Base-by-base conservation (phyloP, 2,329 filamentous ascomycete genomes). In the Fusarium sp. region DNA sequence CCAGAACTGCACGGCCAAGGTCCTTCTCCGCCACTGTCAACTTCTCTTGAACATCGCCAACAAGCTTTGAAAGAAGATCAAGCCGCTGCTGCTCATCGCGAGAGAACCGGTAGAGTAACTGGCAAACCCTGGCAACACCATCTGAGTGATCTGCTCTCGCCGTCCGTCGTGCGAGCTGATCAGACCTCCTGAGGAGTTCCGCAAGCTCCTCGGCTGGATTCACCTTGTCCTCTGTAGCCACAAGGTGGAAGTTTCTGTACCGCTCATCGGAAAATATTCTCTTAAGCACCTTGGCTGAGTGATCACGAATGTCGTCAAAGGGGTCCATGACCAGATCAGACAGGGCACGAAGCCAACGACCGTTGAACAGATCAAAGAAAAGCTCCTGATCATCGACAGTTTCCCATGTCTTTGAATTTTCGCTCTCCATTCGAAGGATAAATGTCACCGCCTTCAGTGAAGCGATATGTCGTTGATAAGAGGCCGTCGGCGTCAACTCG, bases 131-230 rank as follows among this genome's bases (percentile, higher is more conserved):
- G 36, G 95, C 96, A 56, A 96, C 92, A 11, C 96, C 96, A 82
- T 99, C 96, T 2, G 95, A 95, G 80, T 98, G 94, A 79, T 98
- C 95, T 14, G 95, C 96, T 69, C 96, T 89, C 24, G 94, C 94
- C 6, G 94, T 97, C 29, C 84, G 86, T 24, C 91, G 87, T 66
- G 94, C 92, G 36, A 89, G 84, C 5, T 83, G 81, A 65, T 92
- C 88, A 1, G 90, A 89, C 62, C 86, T 85, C 2, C 71, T 75
- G 42, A 89, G 84, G 63, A 92, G 88, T 17, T 83, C 81, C 5
- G 71, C 72, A 31, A 92, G 80, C 11, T 87, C 75, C 57, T 73
- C 68, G 2, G 76, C 62, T 6, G 79, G 70, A 20, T 68, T 67
- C 16, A 66, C 70, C 8, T 57, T 67, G 8, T 46, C 68, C 11